Conservation (phyloP, 768 basidiomycete species). For the Fibroporia radiculosa region DNA sequence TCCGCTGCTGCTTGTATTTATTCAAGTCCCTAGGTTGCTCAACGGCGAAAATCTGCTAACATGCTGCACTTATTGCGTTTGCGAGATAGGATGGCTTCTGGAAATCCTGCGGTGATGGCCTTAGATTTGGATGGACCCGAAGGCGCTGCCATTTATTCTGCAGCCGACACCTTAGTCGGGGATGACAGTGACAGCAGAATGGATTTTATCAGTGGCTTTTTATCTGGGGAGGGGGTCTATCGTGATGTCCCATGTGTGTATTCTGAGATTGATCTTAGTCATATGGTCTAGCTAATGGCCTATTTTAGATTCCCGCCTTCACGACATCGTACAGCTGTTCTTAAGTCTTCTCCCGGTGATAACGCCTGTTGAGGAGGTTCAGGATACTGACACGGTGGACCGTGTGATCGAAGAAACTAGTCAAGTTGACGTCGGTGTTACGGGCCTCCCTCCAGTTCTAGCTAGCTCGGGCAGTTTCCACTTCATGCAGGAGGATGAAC, state of each 20-base stretch:
- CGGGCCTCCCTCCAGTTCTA: slow-evolving; percentile 31
- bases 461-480: slow-evolving; percentile 50
- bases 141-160: slow-evolving; percentile 44
- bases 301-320: slow-evolving; percentile 51
- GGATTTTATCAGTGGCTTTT: slow-evolving; percentile 43
- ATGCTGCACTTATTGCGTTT: slow-evolving; percentile 55
- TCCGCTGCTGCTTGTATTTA: background rate
- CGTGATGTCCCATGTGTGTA: slow-evolving; percentile 59
- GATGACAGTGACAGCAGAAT: slow-evolving; percentile 45
- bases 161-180: slow-evolving; percentile 46
- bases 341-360: slow-evolving; percentile 38
- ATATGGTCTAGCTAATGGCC: too few relatives aligned
- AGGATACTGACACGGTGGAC: background rate
- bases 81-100: slow-evolving; percentile 39
- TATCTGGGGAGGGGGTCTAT: slow-evolving; percentile 50
- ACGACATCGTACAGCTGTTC: slow-evolving; percentile 47
- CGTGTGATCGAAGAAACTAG: background rate
- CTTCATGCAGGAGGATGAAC: slow-evolving; percentile 79
- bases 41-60: slow-evolving; percentile 36
- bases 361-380: slow-evolving; percentile 26
- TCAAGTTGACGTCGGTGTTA: slow-evolving; percentile 16
- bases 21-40: slow-evolving; percentile 30
- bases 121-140: slow-evolving; percentile 45
- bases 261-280: too few relatives aligned
- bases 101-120: slow-evolving; percentile 33